phyloP scores from a whole-genome alignment of 176 grass and related monocot genomes.

The Puccinellia tenuiflora region DNA sequence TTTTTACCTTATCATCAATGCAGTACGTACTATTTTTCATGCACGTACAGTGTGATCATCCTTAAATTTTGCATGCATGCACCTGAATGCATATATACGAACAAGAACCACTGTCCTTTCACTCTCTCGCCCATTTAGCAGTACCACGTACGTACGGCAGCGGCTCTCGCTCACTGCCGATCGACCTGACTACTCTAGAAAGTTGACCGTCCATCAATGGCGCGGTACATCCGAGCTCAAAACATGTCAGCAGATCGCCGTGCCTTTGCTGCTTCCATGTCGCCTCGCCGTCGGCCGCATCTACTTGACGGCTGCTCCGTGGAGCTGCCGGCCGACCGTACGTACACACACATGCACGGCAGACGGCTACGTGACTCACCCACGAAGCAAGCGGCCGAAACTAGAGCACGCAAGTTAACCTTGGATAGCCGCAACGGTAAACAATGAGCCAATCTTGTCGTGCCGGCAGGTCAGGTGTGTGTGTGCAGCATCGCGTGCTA shows the following conservation, averaged over 20 bases:
- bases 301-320: not conserved
- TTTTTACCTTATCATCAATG: not conserved
- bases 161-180: no score
- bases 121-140: not conserved
- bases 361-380: not conserved
- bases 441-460: not conserved
- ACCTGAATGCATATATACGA: not conserved
- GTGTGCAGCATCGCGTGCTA: not conserved
- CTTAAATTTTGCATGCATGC: slow-evolving; percentile 25
- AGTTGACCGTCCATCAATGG: slow-evolving; percentile 35
- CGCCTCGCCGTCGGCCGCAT: slow-evolving; percentile 4
- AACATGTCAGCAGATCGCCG: not conserved
- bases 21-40: not conserved
- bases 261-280: not conserved
- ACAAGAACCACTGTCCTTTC: not conserved
- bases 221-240: not conserved
- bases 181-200: slow-evolving; percentile 1
- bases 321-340: not conserved
- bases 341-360: not conserved
- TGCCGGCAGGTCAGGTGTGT: slow-evolving; percentile 5
- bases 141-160: not conserved
- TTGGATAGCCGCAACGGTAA: not conserved
- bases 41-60: not conserved
- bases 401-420: not conserved
- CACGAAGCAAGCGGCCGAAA: not conserved